These are phyloP conservation scores for Rhynchospora pubera DNA, from an alignment of 176 grass and related monocot species.

Conservation along the genomic window DNA sequence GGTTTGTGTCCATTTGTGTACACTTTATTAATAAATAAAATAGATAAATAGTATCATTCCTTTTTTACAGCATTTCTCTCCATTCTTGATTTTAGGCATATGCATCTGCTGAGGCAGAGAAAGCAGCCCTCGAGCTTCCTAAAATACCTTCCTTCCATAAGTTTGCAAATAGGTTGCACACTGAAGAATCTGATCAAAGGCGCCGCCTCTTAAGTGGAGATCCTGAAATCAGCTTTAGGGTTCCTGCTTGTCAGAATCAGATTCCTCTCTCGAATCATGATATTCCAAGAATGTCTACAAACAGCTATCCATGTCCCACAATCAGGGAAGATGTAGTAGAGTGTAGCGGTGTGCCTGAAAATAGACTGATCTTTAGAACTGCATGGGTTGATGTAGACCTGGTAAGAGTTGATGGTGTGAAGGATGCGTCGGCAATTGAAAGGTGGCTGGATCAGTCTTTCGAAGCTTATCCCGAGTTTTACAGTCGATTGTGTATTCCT, in stretches of 20 bases:
- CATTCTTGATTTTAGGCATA: constrained; percentile 53
- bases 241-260: constrained; percentile 61
- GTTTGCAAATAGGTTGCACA: constrained; percentile 71
- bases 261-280: constrained; percentile 51
- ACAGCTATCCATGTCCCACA: constrained; percentile 54
- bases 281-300: constrained; percentile 58
- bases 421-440: constrained; percentile 85
- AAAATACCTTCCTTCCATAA: constrained; percentile 94
- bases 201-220: constrained; percentile 55
- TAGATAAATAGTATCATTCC: too few relatives aligned
- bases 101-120: constrained; percentile 84
- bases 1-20: not conserved
- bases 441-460: constrained; percentile 96
- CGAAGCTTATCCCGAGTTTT: constrained; percentile 87
- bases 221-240: constrained; percentile 60
- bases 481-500: constrained; percentile 57
- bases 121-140: constrained; percentile 63
- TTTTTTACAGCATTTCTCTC: not conserved
- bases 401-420: constrained; percentile 69
- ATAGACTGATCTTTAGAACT: constrained; percentile 39
- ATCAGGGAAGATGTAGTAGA: constrained; percentile 57
- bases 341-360: constrained; percentile 41
- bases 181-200: constrained; percentile 71
- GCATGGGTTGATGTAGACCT: constrained; percentile 94
- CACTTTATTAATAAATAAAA: not conserved